Conservation (phyloP, 2,329 filamentous ascomycete species). For the Pestalotiopsis sp. region DNA sequence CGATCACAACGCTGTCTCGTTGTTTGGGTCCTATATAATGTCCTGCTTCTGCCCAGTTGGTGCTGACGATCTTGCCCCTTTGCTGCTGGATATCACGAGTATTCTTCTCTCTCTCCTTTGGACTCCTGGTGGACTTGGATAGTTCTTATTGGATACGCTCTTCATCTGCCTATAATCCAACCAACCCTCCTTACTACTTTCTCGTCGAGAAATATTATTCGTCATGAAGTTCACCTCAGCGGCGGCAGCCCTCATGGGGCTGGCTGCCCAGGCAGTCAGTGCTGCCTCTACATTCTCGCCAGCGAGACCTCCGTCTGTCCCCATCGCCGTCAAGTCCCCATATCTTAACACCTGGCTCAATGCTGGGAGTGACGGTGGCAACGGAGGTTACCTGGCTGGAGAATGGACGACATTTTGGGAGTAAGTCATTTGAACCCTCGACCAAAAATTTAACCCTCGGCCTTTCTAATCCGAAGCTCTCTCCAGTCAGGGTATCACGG, state of each 20-base stretch:
- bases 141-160: background rate
- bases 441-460: background rate
- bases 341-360: constrained; percentile 74
- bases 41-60: background rate
- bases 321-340: constrained; percentile 74
- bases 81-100: background rate
- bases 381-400: constrained; percentile 69
- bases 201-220: constrained; percentile 22
- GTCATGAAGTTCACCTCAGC: constrained; percentile 29
- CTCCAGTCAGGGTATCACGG: constrained; percentile 55
- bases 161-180: background rate
- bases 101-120: background rate
- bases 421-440: constrained; percentile 45
- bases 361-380: constrained; percentile 61
- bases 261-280: constrained; percentile 29
- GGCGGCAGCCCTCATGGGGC: constrained; percentile 27
- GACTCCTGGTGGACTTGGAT: background rate
- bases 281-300: constrained; percentile 62
- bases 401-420: constrained; percentile 72
- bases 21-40: constrained; percentile 7
- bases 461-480: constrained; percentile 20
- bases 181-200: background rate
- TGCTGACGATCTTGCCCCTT: background rate
- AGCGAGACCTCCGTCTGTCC: constrained; percentile 67
- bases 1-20: background rate